A percentile compares a stretch with the other conserved stretches of the same genome.
These are phyloP conservation scores for Micromonas commoda DNA, from an alignment of 139 green algal genomes.

Conservation along the genomic window DNA sequence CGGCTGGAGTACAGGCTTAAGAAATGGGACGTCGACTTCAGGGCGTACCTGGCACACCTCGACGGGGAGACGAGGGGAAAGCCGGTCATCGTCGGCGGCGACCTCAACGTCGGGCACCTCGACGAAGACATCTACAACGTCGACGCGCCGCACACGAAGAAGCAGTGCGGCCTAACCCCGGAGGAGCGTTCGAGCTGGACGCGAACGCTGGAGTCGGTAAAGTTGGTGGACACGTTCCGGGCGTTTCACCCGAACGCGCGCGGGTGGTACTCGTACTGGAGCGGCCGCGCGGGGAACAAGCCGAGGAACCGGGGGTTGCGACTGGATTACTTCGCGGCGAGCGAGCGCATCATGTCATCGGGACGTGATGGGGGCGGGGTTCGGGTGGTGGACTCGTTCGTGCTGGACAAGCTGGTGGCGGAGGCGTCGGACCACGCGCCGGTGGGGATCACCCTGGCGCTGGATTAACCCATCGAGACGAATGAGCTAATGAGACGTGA, in stretches of 20 bases:
- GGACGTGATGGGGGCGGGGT: no score
- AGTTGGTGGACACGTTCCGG: conserved; percentile 31
- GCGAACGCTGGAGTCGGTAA: conserved; percentile 12
- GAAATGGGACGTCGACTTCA: conserved; percentile 31
- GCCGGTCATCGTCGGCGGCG: conserved; percentile 29
- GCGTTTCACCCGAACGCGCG: conserved; percentile 15
- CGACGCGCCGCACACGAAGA: conserved; percentile 31
- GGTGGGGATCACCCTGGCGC: conserved; percentile 7
- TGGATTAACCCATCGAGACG: background rate
- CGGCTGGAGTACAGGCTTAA: conserved; percentile 32
- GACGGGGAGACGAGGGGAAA: conserved; percentile 17
- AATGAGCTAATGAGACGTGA: no score
- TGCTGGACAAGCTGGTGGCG: background rate
- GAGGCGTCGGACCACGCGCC: background rate
- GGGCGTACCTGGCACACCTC: conserved; percentile 26
- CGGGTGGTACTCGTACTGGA: conserved; percentile 37
- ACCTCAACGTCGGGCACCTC: conserved; percentile 41
- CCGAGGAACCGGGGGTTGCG: conserved; percentile 36
- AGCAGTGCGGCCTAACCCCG: conserved; percentile 37
- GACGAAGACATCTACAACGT: conserved; percentile 43
- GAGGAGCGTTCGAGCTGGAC: conserved; percentile 14
- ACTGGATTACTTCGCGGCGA: conserved; percentile 34
- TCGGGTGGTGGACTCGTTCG: background rate
- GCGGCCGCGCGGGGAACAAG: conserved; percentile 21
- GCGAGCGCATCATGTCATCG: background rate